Conservation (phyloP, 2,329 filamentous ascomycete species). For the Neofusicoccum umdonicola region DNA sequence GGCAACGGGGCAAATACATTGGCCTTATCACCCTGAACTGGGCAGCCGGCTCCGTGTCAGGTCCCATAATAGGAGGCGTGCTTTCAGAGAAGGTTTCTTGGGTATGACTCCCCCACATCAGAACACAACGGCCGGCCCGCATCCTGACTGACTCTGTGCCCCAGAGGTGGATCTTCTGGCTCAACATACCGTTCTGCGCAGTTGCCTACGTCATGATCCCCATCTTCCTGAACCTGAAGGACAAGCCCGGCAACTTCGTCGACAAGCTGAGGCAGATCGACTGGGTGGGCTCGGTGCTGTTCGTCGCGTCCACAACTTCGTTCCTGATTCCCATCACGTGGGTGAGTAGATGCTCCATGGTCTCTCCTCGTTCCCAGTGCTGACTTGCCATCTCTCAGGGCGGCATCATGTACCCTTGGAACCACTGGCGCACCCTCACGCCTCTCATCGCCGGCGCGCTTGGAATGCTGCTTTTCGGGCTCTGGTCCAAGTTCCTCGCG, state of each 20-base stretch:
- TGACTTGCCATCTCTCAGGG: slow-evolving; percentile 24
- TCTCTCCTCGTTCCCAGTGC: slow-evolving; percentile 14
- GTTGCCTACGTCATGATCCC: slow-evolving; percentile 37
- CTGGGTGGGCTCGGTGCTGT: slow-evolving; percentile 58
- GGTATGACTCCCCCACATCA: slow-evolving; percentile 2
- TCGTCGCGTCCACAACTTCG: slow-evolving; percentile 54
- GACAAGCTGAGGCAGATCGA: slow-evolving; percentile 55
- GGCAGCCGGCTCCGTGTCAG: slow-evolving; percentile 33
- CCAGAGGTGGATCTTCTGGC: slow-evolving; percentile 46
- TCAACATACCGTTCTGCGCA: slow-evolving; percentile 54
- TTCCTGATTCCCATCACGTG: slow-evolving; percentile 59
- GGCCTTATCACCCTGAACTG: slow-evolving; percentile 25
- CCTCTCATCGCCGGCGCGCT: slow-evolving; percentile 23
- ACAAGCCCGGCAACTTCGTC: slow-evolving; percentile 31
- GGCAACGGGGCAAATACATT: slow-evolving; percentile 24
- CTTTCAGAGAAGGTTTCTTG: slow-evolving; percentile 25
- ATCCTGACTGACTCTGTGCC: neutral
- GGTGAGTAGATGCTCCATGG: slow-evolving; percentile 19
- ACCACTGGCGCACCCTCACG: slow-evolving; percentile 22
- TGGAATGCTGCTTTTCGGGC: slow-evolving; percentile 23
- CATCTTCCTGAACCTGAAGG: slow-evolving; percentile 44
- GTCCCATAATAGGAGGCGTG: slow-evolving; percentile 34
- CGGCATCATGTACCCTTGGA: slow-evolving; percentile 26
- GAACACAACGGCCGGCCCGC: neutral
- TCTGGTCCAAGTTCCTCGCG: slow-evolving; percentile 25